Evolutionary conservation across 768 basidiomycete genomes (phyloP), one percentile per base, ranked within the genome.

Genomic region (Panus rudis): DNA sequence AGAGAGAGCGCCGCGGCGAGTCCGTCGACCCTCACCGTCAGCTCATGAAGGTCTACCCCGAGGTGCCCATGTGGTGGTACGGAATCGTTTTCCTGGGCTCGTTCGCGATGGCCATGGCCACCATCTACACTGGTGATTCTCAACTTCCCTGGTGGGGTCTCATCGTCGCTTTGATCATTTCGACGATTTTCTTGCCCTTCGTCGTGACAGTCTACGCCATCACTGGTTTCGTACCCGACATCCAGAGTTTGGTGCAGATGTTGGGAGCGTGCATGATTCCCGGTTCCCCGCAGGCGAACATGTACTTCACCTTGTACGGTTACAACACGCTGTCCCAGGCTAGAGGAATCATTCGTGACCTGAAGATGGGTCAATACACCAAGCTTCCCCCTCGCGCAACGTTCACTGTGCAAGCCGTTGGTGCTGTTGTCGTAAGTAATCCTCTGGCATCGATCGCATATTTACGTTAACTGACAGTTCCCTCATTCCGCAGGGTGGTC

Each of bases 331-430:
- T 70, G 34, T 57, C 60, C 17, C 74, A 78, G 54, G 70, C 72
- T 14, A 50, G 53, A 30, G 59, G 69, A 3, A 57, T 79, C n/a
- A 69, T 79, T 34, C 68, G 75, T 6, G 79, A 81, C 51, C 63
- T 81, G 6, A 82, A 80, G 55, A 71, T 76, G 61, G 66, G 63
- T 10, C 69, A 70, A 53, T 64, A 70, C 50, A 70, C 71, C 11
- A 81, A 81, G 58, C 67, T 82, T 25, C 78, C 79, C 31, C 79
- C 80, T 37, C 73, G 78, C 7, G 72, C 69, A 20, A 74, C 79
- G 2, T 81, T 83, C 57, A 66, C 70, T 16, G 76, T 76, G 6
- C 79, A 81, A 53, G 68, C 65, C 24, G 41, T 71, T 35, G 79
- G 80, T 2, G 71, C 76, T 4, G 56, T 81, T 35, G 57, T 81